Conservation (phyloP, 225 moss, liverwort and hornwort genomes). For the Bryoerythrophyllum caledonicum region DNA sequence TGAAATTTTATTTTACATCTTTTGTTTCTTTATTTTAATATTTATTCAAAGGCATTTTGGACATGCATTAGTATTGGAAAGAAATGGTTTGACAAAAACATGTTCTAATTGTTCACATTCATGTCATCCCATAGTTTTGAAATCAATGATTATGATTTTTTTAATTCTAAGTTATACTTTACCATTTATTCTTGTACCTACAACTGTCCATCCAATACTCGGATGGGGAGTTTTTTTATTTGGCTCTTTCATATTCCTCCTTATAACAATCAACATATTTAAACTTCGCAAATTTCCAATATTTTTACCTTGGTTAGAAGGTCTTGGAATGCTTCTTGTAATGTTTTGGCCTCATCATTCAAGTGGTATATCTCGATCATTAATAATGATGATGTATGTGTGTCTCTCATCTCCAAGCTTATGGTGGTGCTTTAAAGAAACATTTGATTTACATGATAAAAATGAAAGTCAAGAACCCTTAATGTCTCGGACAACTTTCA, state of each 20-base stretch:
- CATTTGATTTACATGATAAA: constrained; percentile 6
- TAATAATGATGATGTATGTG: constrained; percentile 47
- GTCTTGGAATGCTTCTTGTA: constrained; percentile 52
- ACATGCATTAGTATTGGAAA: constrained; percentile 16
- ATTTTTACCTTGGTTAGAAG: constrained; percentile 56
- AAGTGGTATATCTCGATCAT: constrained; percentile 56
- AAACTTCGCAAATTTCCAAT: constrained; percentile 44
- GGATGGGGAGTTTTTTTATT: constrained; percentile 72
- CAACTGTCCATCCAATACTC: constrained; percentile 61
- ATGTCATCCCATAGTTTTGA: constrained; percentile 36
- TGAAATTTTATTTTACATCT: constrained; percentile 52
- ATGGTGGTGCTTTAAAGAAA: constrained; percentile 56
- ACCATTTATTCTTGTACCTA: constrained; percentile 62
- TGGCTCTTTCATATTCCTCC: constrained; percentile 48
- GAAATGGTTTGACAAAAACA: constrained; percentile 32
- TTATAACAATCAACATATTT: constrained; percentile 26
- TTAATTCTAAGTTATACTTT: constrained; percentile 43
- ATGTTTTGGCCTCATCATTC: constrained; percentile 60
- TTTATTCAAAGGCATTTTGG: constrained; percentile 25
- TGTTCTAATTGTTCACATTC: constrained; percentile 32
- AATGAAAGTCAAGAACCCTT: constrained; percentile 38
- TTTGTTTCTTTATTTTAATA: constrained; percentile 41
- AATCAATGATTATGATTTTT: constrained; percentile 24
- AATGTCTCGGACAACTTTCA: constrained; percentile 53
- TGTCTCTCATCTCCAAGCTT: constrained; percentile 54